Percentiles rank a stretch among this genome's conserved stretches.
Evolutionary conservation across 2,329 filamentous ascomycete species (phyloP).

Genomic region (Cladorrhinum sp.): DNA sequence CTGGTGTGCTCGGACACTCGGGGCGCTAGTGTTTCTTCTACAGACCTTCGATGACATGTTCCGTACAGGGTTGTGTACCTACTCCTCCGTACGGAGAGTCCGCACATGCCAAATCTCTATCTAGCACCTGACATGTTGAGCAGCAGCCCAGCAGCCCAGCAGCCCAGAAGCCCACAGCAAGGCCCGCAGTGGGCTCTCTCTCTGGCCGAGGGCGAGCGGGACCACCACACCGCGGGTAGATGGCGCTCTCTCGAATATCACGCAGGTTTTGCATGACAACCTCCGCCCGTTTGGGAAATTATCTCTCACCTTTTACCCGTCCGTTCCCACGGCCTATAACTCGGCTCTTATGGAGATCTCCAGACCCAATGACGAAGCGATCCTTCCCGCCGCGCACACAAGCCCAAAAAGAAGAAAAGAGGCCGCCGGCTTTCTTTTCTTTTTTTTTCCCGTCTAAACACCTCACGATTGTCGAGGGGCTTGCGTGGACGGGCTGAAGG

Average conservation of each 20-base stretch:
- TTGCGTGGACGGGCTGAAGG: background rate
- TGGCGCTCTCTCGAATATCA: background rate
- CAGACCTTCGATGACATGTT: slow-evolving; percentile 42
- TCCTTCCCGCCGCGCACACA: slow-evolving; percentile 23
- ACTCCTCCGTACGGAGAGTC: slow-evolving; percentile 26
- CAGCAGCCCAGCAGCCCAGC: no score
- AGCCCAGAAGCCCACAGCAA: slow-evolving; percentile 22
- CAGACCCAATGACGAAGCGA: slow-evolving; percentile 33
- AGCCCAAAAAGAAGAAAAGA: slow-evolving; percentile 9
- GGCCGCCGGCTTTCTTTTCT: slow-evolving; percentile 1
- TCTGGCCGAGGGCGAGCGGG: background rate
- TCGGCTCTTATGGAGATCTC: slow-evolving; percentile 38
- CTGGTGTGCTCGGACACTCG: slow-evolving; percentile 18
- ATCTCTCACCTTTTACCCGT: slow-evolving; percentile 35
- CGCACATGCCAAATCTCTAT: slow-evolving; percentile 14
- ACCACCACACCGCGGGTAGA: slow-evolving; percentile 8
- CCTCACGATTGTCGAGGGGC: no score
- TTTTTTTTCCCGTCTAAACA: slow-evolving; percentile 12
- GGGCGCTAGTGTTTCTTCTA: slow-evolving; percentile 29
- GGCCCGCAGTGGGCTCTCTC: slow-evolving; percentile 1
- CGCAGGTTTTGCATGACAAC: slow-evolving; percentile 40
- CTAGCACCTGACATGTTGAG: background rate
- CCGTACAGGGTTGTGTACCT: slow-evolving; percentile 34
- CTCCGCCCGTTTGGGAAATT: slow-evolving; percentile 45
- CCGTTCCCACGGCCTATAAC: slow-evolving; percentile 34